phyloP scores from a whole-genome alignment of 306 rosid species.

The Psophocarpus tetragonolobus region DNA sequence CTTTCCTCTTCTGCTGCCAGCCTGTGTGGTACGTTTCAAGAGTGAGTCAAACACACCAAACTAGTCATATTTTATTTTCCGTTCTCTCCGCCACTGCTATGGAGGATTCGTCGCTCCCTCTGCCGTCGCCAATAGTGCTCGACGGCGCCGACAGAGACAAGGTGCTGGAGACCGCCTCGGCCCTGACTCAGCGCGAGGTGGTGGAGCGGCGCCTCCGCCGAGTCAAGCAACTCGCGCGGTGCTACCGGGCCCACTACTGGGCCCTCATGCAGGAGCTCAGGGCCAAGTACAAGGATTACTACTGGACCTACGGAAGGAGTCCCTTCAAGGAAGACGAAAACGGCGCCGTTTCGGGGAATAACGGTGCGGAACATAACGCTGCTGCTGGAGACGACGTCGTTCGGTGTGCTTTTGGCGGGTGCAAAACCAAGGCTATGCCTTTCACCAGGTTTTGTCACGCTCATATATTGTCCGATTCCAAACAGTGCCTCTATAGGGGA shows the following conservation, averaged over 20 bases:
- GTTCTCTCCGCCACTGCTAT: background rate
- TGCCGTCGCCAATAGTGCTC: slow-evolving; percentile 12
- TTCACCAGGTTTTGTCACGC: slow-evolving; percentile 42
- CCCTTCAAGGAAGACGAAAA: slow-evolving; percentile 62
- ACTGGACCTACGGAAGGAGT: slow-evolving; percentile 72
- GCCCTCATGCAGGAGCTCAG: slow-evolving; percentile 63
- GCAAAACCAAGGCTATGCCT: slow-evolving; percentile 54
- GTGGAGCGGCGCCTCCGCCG: slow-evolving; percentile 42
- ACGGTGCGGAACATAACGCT: slow-evolving; percentile 25
- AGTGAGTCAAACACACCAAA: no score
- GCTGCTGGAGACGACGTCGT: slow-evolving; percentile 43
- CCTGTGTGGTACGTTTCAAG: no score
- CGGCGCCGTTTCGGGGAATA: slow-evolving; percentile 29
- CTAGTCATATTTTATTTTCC: no score
- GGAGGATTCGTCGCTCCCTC: slow-evolving; percentile 32
- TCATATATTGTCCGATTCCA: slow-evolving; percentile 49
- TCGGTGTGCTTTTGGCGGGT: slow-evolving; percentile 41
- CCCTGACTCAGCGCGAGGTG: slow-evolving; percentile 40
- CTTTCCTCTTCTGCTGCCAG: no score
- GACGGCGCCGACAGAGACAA: slow-evolving; percentile 37
- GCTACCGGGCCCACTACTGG: slow-evolving; percentile 56
- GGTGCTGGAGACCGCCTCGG: slow-evolving; percentile 24
- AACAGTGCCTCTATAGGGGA: slow-evolving; percentile 45
- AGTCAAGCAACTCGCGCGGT: slow-evolving; percentile 36
- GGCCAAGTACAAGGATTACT: slow-evolving; percentile 55